These are phyloP conservation scores for Tieghemiomyces parasiticus DNA, from an alignment of 192 early-diverging fungal species.

Conservation along the genomic window DNA sequence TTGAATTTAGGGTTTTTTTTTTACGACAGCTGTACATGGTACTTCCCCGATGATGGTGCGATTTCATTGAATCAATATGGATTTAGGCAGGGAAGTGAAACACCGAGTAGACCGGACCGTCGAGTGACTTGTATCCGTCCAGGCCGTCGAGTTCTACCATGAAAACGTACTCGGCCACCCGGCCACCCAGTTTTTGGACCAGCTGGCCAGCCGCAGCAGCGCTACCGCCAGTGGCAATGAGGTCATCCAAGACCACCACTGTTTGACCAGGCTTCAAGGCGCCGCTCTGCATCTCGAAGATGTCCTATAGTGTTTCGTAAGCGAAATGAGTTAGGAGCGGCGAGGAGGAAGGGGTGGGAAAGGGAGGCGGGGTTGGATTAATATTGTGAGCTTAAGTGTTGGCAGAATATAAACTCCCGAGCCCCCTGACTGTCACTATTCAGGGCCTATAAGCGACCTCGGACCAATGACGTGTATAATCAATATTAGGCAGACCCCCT, in stretches of 20 bases:
- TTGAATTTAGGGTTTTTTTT: too few relatives aligned
- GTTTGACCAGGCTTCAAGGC: conserved; percentile 64
- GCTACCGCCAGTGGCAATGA: conserved; percentile 87
- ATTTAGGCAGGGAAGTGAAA: conserved; percentile 33
- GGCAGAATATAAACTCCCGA: too few relatives aligned
- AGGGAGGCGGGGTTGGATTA: background rate
- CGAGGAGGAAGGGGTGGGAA: background rate
- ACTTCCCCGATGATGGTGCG: too few relatives aligned
- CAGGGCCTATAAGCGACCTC: background rate
- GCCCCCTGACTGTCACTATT: too few relatives aligned
- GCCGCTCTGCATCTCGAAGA: conserved; percentile 82
- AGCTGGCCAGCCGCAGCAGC: conserved; percentile 76
- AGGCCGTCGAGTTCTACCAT: conserved; percentile 79
- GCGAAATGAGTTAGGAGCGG: background rate
- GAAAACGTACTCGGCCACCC: conserved; percentile 74
- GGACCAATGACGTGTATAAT: background rate
- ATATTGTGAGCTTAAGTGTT: background rate
- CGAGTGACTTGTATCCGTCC: conserved; percentile 61
- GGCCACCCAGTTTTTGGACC: conserved; percentile 54
- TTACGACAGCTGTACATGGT: too few relatives aligned
- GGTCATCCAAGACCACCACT: conserved; percentile 89
- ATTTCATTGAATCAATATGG: background rate
- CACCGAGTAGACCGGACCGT: conserved; percentile 77
- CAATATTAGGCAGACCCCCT: background rate
- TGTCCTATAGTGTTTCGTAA: conserved; percentile 32